phyloP scores from a whole-genome alignment of 169 alveolate genomes.

The Cryptosporidium ubiquitum region DNA sequence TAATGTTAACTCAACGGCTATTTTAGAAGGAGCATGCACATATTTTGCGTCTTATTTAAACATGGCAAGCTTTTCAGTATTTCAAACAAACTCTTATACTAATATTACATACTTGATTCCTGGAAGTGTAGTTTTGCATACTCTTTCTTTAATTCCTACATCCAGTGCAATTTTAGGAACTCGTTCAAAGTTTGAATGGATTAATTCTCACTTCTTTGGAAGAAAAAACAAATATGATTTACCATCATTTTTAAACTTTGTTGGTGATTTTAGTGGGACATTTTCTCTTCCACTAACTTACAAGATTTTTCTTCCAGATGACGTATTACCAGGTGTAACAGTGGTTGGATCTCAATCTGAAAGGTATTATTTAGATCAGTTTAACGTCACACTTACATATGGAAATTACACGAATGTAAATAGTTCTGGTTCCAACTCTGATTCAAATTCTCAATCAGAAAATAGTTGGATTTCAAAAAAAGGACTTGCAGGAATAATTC shows the following conservation, averaged over 20 bases:
- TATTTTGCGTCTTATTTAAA: slow-evolving; percentile 62
- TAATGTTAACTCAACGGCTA: slow-evolving; percentile 51
- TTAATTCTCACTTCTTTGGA: slow-evolving; percentile 41
- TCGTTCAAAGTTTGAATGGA: slow-evolving; percentile 36
- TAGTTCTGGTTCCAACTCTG: background rate
- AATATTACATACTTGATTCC: slow-evolving; percentile 64
- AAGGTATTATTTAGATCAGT: slow-evolving; percentile 36
- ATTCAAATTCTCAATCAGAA: background rate
- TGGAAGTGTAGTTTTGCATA: slow-evolving; percentile 39
- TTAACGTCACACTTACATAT: slow-evolving; percentile 54
- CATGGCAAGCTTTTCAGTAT: slow-evolving; percentile 61
- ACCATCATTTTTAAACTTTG: slow-evolving; percentile 38
- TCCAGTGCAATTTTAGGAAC: slow-evolving; percentile 52
- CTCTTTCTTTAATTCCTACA: slow-evolving; percentile 60
- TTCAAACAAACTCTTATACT: slow-evolving; percentile 46
- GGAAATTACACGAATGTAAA: slow-evolving; percentile 30
- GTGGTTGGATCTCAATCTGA: background rate
- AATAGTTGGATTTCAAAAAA: slow-evolving; percentile 1
- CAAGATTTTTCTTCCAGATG: slow-evolving; percentile 71
- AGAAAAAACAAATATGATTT: slow-evolving; percentile 27
- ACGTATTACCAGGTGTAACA: slow-evolving; percentile 31
- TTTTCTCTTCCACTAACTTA: slow-evolving; percentile 50
- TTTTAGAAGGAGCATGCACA: slow-evolving; percentile 69
- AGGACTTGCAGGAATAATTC: slow-evolving; percentile 47
- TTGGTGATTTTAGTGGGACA: slow-evolving; percentile 57